phyloP scores from a whole-genome alignment of 495 filamentous ascomycete species.

The Aspergillus mulundensis region DNA sequence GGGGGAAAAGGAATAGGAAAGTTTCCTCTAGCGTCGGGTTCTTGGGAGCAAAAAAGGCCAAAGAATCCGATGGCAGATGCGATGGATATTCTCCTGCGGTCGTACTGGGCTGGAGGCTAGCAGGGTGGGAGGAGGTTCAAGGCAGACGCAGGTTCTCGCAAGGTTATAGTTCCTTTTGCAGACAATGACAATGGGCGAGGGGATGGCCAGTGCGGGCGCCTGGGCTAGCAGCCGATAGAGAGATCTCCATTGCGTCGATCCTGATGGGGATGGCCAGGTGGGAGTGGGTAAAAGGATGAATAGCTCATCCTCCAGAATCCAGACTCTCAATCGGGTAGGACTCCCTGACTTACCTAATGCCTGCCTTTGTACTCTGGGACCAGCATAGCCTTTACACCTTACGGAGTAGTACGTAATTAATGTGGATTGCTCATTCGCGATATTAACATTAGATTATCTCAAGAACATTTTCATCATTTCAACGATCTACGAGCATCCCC shows the following conservation, averaged over 20 bases:
- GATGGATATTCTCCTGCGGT: background rate
- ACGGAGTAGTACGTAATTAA: too few relatives aligned
- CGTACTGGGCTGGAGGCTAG: too few relatives aligned
- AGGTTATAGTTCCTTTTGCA: slow-evolving; percentile 24
- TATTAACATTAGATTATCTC: too few relatives aligned
- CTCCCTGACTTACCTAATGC: too few relatives aligned
- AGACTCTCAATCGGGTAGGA: too few relatives aligned
- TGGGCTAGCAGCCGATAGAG: slow-evolving; percentile 40
- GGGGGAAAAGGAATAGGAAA: slow-evolving; percentile 7
- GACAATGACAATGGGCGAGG: slow-evolving; percentile 17
- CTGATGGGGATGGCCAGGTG: slow-evolving; percentile 12
- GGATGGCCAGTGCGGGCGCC: slow-evolving; percentile 37
- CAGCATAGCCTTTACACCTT: too few relatives aligned
- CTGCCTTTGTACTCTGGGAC: too few relatives aligned
- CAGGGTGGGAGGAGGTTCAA: background rate
- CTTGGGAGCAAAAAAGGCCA: background rate
- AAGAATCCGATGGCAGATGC: background rate
- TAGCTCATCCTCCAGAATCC: background rate
- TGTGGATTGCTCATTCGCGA: too few relatives aligned
- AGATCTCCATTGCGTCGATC: slow-evolving; percentile 43
- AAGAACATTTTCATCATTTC: too few relatives aligned
- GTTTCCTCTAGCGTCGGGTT: slow-evolving; percentile 8
- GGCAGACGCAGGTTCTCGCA: slow-evolving; percentile 24
- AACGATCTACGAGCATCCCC: too few relatives aligned
- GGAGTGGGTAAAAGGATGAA: background rate